Base-by-base conservation (phyloP, 129 eudicot species). In the Cynara cardunculus region DNA sequence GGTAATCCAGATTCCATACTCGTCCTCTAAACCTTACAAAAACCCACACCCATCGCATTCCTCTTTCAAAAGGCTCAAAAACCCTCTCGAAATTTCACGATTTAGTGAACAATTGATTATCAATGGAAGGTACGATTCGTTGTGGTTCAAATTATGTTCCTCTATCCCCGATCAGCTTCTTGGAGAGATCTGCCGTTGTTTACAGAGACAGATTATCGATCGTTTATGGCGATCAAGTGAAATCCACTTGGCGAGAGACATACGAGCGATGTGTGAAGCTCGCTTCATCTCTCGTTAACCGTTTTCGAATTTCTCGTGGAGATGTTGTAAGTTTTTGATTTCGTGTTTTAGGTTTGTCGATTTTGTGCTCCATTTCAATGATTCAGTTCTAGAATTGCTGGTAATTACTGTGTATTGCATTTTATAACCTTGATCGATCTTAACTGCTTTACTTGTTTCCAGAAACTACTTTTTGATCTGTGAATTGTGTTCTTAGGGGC, bases 181-280 rank as follows among this genome's bases (percentile, higher is more conserved):
- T 90, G 83, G 91, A 90, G 76, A 76, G 88, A 78, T 85, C 92
- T 4, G 87, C 89, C 11, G 78, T 80, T 82, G 91, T 85, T 22
- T 88, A 82, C 79, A 67, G 83, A 26, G 89, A 88, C 44, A 67
- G 84, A 27, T 75, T 76, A 24, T 89, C 92, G 10, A 25, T 89
- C 64, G 75, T 81, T 67, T 77, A 81, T 30, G 88, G 85, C 5
- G 78, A 77, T 44, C 46, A 82, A 71, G 76, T 85, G 1, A 39
- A 31, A 5, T 85, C 69, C 82, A 76, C 88, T 19, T 85, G 85
- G 88, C 26, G 53, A 77, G 46, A 81, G 21, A 85, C 85, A 13
- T 73, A 64, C 28, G 85, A 85, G 2, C 84, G 88, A 24, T 85
- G 88, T 61, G 56, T 77, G 5, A 66, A 44, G 2, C 80, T 85